phyloP scores from a whole-genome alignment of 2,329 filamentous ascomycete species.

The Tolypocladium tropicale region DNA sequence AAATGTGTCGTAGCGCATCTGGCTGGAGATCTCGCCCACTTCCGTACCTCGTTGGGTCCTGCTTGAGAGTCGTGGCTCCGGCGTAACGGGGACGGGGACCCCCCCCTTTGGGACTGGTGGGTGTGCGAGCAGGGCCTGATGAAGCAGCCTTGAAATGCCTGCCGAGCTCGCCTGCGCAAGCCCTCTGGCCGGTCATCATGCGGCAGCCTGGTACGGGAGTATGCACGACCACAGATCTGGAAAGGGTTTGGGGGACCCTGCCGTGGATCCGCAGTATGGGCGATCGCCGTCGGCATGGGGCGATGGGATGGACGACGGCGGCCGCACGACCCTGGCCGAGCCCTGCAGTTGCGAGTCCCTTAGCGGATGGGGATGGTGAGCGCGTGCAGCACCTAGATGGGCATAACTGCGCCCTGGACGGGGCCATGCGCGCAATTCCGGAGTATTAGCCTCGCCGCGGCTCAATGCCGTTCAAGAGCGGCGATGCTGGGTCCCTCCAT shows the following conservation, averaged over 20 bases:
- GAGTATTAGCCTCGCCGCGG: background rate
- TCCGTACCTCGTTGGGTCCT: too few relatives aligned
- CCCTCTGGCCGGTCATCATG: background rate
- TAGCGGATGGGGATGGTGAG: background rate
- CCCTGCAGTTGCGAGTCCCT: too few relatives aligned
- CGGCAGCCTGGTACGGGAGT: background rate
- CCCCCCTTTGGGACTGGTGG: too few relatives aligned
- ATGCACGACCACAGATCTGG: constrained; percentile 6
- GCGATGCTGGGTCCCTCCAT: background rate
- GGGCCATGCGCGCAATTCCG: background rate
- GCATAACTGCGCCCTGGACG: background rate
- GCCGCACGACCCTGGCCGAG: background rate
- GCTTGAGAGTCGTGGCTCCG: background rate
- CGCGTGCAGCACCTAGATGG: background rate
- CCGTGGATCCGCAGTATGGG: background rate
- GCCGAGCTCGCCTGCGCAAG: background rate
- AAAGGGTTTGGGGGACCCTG: constrained; percentile 1
- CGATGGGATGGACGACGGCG: background rate
- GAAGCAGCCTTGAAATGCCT: too few relatives aligned
- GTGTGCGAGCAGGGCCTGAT: too few relatives aligned
- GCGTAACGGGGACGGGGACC: too few relatives aligned
- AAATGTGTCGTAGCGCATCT: background rate
- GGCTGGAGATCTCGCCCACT: too few relatives aligned
- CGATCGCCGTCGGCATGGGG: background rate
- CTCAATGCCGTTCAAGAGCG: background rate